A percentile compares a stretch with the other conserved stretches of the same genome.
phyloP scores from a whole-genome alignment of 306 rosid genomes.

The Clitoria ternatea region DNA sequence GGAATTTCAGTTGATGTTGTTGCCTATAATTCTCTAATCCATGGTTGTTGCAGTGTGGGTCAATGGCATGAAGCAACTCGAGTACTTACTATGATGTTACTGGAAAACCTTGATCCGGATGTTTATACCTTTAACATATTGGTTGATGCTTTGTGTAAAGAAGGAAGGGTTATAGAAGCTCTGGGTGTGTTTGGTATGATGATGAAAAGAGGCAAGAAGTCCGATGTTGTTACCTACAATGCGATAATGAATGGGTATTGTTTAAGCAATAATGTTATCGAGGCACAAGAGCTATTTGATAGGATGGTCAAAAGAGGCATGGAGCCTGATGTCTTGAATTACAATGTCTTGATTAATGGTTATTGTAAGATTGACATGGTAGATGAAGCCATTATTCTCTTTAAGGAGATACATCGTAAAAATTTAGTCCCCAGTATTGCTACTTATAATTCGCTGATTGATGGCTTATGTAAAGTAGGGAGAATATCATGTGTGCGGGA shows the following conservation, averaged over 20 bases:
- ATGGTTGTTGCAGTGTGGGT: slow-evolving; percentile 31
- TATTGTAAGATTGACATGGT: slow-evolving; percentile 36
- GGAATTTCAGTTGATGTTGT: slow-evolving; percentile 32
- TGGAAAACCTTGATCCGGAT: slow-evolving; percentile 11
- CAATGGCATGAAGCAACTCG: slow-evolving; percentile 26
- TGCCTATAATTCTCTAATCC: slow-evolving; percentile 36
- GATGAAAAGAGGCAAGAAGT: slow-evolving; percentile 29
- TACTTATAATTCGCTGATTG: slow-evolving; percentile 34
- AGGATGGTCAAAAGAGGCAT: slow-evolving; percentile 30
- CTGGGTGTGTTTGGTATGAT: slow-evolving; percentile 28
- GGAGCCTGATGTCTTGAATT: slow-evolving; percentile 27
- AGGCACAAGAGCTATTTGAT: slow-evolving; percentile 29
- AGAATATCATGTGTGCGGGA: slow-evolving; percentile 24
- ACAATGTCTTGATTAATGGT: slow-evolving; percentile 39
- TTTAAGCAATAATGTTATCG: slow-evolving; percentile 12
- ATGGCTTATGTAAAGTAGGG: slow-evolving; percentile 31
- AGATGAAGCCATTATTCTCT: slow-evolving; percentile 37
- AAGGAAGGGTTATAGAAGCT: slow-evolving; percentile 27
- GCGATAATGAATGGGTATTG: slow-evolving; percentile 36
- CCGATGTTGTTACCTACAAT: slow-evolving; percentile 30
- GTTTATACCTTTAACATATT: slow-evolving; percentile 34
- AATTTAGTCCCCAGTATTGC: slow-evolving; percentile 29
- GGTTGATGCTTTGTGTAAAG: slow-evolving; percentile 30
- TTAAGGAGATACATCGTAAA: slow-evolving; percentile 19
- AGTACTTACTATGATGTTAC: slow-evolving; percentile 34